Conservation (phyloP, 2,329 filamentous ascomycete genomes). For the Macroventuria anomochaeta region DNA sequence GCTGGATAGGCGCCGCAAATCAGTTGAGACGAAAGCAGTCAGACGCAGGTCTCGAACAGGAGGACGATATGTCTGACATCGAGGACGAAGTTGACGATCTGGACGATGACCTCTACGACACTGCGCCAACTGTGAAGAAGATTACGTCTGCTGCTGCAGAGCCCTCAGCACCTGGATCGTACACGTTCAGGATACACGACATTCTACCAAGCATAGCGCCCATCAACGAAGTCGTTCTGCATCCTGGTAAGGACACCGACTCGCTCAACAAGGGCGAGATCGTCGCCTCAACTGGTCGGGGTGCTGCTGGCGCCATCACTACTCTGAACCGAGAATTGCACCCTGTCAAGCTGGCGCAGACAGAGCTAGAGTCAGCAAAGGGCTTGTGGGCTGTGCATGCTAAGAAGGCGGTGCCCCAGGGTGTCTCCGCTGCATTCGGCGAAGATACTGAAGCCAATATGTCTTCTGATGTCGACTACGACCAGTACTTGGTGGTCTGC, state of each 20-base stretch:
- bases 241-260: slow-evolving; percentile 47
- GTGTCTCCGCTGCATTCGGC: slow-evolving; percentile 56
- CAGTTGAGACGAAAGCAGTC: slow-evolving; percentile 66
- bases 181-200: slow-evolving; percentile 80
- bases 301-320: slow-evolving; percentile 72
- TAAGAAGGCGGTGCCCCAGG: slow-evolving; percentile 70
- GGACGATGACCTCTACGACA: slow-evolving; percentile 69
- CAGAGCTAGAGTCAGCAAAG: slow-evolving; percentile 74
- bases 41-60: slow-evolving; percentile 64
- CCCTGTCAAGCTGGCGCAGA: slow-evolving; percentile 71
- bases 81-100: slow-evolving; percentile 63
- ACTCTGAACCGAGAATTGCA: slow-evolving; percentile 80
- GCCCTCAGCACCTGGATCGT: slow-evolving; percentile 64
- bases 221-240: slow-evolving; percentile 75
- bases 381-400: slow-evolving; percentile 82
- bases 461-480: slow-evolving; percentile 64
- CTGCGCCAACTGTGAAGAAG: slow-evolving; percentile 53
- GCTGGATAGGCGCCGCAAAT: slow-evolving; percentile 72
- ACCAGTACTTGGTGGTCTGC: slow-evolving; percentile 83
- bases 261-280: slow-evolving; percentile 56
- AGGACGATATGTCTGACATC: slow-evolving; percentile 55
- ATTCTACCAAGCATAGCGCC: slow-evolving; percentile 78
- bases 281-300: slow-evolving; percentile 66
- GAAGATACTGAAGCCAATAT: slow-evolving; percentile 49
- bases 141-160: slow-evolving; percentile 45